Base-by-base conservation (phyloP, 306 rosid genomes). In the Lablab purpureus region DNA sequence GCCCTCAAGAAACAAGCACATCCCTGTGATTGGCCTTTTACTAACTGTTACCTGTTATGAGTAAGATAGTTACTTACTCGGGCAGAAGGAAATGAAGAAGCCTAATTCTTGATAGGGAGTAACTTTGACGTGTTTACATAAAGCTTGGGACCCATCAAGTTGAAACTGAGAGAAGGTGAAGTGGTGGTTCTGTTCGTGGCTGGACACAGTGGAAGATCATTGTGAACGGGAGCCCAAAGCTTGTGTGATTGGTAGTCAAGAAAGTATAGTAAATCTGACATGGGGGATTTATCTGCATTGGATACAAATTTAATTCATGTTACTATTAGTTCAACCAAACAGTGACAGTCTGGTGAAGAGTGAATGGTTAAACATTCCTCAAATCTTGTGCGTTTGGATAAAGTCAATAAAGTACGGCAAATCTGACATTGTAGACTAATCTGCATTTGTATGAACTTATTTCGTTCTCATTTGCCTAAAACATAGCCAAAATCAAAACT, bases 1-100 rank as follows among this genome's bases (percentile, higher is more conserved):
- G 83, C 99, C 98, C 86, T 95, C 99, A 27, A 95, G 97, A 83
- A 87, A 90, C 76, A 95, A 87, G 15, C 98, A 87, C 91, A 95
- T 84, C 25, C 99, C 99, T 7, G 93, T 95, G 56, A 95, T 85
- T 10, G 99, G 99, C 62, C 84, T 89, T 65, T 78, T 84, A n/a
- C 88, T 94, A 22, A 85, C 91, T 32, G 73, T 81, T 36, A 95
- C 98, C 97, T 90, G 83, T 30, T 25, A 78, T 69, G 59, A 56
- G 34, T 18, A 73, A 67, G 60, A 76, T 41, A 28, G 45, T n/a
- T 45, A 63, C 46, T 50, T 27, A 25, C n/a, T n/a, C n/a, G n/a
- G 19, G 47, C 17, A 25, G n/a, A 49, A 76, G 27, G 47, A 9
- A 41, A 64, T 47, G 45, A 30, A 45, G 67, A 63, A 67, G 62